Conservation (phyloP, 1,284 basidiomycete genomes). For the Coniophora puteana region DNA sequence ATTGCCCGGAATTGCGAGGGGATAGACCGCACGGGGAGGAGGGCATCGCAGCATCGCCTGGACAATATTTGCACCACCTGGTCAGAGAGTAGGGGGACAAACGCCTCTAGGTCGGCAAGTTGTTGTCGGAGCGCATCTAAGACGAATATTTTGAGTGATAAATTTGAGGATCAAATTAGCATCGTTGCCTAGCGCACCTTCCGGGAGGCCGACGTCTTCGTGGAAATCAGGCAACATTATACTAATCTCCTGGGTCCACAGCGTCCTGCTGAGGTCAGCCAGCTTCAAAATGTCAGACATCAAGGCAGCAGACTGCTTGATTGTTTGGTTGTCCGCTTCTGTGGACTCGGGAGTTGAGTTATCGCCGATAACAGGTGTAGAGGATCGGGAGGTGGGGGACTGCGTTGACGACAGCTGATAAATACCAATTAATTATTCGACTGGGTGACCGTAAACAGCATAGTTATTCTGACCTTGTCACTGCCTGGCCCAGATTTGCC, state of each 20-base stretch:
- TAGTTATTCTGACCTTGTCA: constrained; percentile 30
- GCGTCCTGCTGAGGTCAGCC: constrained; percentile 40
- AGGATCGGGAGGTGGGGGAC: constrained; percentile 37
- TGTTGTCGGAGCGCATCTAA: constrained; percentile 57
- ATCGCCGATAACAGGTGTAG: constrained; percentile 44
- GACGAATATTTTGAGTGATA: constrained; percentile 3
- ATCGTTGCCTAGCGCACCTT: constrained; percentile 1
- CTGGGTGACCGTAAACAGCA: background rate
- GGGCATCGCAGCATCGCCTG: constrained; percentile 78
- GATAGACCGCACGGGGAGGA: constrained; percentile 85
- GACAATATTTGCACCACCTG: constrained; percentile 74
- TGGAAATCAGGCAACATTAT: constrained; percentile 45
- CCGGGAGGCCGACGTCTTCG: constrained; percentile 15
- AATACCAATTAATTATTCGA: constrained; percentile 1
- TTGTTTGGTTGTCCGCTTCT: constrained; percentile 54
- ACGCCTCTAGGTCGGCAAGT: constrained; percentile 42
- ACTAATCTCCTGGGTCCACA: constrained; percentile 69
- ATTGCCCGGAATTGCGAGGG: constrained; percentile 84
- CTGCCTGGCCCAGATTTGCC: constrained; percentile 23
- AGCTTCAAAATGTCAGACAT: constrained; percentile 65
- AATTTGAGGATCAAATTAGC: background rate
- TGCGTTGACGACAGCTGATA: constrained; percentile 12
- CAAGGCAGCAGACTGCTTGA: constrained; percentile 60
- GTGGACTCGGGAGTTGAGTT: constrained; percentile 51
- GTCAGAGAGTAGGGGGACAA: constrained; percentile 52